Conservation (phyloP, 192 early-diverging fungal genomes). For the Jimgerdemannia lactiflua region DNA sequence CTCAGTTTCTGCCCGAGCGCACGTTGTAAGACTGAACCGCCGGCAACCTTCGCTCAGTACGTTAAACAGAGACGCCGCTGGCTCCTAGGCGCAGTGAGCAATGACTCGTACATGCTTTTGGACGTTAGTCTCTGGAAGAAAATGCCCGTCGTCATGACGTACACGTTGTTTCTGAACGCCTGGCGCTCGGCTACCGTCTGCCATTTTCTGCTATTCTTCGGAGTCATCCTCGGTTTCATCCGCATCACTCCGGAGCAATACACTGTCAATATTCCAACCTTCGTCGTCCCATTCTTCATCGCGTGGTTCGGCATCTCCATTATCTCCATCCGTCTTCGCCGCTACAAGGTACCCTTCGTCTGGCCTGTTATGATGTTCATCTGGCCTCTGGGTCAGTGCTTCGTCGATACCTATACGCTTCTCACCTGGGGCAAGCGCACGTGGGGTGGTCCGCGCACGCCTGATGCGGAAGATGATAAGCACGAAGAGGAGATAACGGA, state of each 20-base stretch:
- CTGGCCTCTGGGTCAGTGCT: not conserved
- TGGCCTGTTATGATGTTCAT: constrained; percentile 4
- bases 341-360: not conserved
- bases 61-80: not conserved
- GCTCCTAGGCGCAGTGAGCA: not conserved
- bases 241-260: not conserved
- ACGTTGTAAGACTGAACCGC: constrained; percentile 1
- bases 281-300: not conserved
- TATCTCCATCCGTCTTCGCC: not conserved
- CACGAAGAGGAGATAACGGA: no score
- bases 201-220: not conserved
- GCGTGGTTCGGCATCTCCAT: not conserved
- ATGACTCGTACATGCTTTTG: constrained; percentile 1
- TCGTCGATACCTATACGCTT: not conserved
- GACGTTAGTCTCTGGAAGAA: not conserved
- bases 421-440: no score
- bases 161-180: not conserved
- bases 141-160: not conserved
- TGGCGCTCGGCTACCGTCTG: not conserved
- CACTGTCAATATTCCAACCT: not conserved
- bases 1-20: constrained; percentile 1
- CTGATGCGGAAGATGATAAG: no score
- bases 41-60: not conserved
- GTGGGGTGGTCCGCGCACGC: no score
- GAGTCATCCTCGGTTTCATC: not conserved